Evolutionary conservation across 1,139 yeast species (phyloP).

Genomic region (Yamadazyma songkhlaensis): DNA sequence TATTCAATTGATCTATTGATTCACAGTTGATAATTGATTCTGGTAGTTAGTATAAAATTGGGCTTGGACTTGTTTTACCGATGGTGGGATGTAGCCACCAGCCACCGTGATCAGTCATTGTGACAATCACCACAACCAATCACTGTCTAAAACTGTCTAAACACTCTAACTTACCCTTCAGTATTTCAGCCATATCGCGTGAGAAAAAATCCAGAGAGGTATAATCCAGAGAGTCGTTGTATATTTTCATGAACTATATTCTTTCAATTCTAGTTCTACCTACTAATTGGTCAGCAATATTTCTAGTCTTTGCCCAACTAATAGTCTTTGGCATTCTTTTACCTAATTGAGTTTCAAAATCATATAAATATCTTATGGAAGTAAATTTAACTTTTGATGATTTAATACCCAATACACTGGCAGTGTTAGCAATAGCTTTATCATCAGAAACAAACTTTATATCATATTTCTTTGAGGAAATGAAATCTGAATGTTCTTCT

Average conservation of each 20-base stretch:
- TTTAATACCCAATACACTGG: slow-evolving; percentile 83
- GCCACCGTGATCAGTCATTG: no score
- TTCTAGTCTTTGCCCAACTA: slow-evolving; percentile 76
- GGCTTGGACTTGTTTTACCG: no score
- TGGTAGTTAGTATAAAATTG: background rate
- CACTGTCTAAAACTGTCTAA: no score
- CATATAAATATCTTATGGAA: slow-evolving; percentile 72
- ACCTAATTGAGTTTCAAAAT: slow-evolving; percentile 75
- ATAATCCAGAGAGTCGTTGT: no score
- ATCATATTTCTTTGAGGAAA: slow-evolving; percentile 24
- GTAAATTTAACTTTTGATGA: slow-evolving; percentile 75
- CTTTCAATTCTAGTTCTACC: slow-evolving; percentile 52
- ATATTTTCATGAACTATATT: slow-evolving; percentile 1
- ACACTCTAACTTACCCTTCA: no score
- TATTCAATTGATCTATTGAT: background rate
- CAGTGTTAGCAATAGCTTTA: slow-evolving; percentile 50
- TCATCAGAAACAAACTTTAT: slow-evolving; percentile 35
- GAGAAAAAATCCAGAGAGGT: background rate
- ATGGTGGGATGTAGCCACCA: no score
- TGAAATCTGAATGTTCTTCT: slow-evolving; percentile 43
- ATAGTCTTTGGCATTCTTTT: slow-evolving; percentile 87
- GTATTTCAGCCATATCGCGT: background rate
- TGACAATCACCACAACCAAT: no score
- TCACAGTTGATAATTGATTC: slow-evolving; percentile 3
- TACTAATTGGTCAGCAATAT: slow-evolving; percentile 79